Evolutionary conservation across 768 basidiomycete genomes (phyloP), one percentile per base, ranked within the genome.

Genomic region (Phylloporus sp.): DNA sequence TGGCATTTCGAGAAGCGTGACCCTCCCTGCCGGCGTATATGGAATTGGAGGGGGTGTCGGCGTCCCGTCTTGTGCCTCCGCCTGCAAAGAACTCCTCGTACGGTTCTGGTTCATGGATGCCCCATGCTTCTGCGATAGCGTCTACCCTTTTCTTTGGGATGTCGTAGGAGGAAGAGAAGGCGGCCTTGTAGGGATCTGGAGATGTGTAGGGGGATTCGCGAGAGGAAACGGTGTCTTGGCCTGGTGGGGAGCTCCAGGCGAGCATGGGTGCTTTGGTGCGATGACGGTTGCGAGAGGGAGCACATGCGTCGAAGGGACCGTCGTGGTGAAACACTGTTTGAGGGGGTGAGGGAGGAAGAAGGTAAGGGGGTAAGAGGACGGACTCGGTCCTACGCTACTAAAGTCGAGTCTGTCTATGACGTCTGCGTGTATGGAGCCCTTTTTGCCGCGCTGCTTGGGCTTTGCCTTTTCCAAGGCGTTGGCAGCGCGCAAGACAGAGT

Each of bases 91-190:
- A 93, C 57, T 93, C 90, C 57, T 93, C 90, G 57, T 78, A 92
- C 7, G 90, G 90, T 60, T 93, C 90, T 5, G 90, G 90, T 58
- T 92, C 90, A 56, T 90, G 87, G 41, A 89, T 90, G 29, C 90
- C 90, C 90, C 90, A 92, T 1, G 90, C 90, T 66, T 92, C 90
- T 37, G 90, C 90, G 48, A 93, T 82, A 29, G 86, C 88, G 56
- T 92, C 88, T 27, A 87, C 82, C 60, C 88, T 88, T 69, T 87
- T 89, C 80, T 90, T 90, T 9, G 78, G 77, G 49, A 79, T 76
- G 44, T 77, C 76, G 38, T 78, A 76, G 53, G 74, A 66, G 56
- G 73, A 65, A 52, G 77, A 65, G 60, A 78, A 79, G 4, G 70
- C 67, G 39, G 70, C 68, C 15, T 65, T 63, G 59, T 71, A 72